A percentile compares a stretch with the other conserved stretches of the same genome.
Evolutionary conservation across 257 asterid genomes (phyloP).

Genomic region (Solanum tarijense): DNA sequence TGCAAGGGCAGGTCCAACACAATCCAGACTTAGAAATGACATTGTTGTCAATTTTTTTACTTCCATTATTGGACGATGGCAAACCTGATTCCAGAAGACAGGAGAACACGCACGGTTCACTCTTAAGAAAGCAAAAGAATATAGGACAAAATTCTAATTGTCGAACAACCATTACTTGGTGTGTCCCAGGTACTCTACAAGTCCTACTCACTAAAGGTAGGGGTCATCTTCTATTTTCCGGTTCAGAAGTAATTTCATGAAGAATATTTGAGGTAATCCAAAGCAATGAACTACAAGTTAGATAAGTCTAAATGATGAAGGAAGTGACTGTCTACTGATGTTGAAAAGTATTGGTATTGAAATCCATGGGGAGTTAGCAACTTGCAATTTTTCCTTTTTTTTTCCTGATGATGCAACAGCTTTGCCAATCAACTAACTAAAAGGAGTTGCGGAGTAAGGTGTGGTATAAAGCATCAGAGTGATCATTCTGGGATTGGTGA

Average conservation of each 20-base stretch:
- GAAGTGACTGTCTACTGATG: not conserved
- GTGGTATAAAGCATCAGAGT: not conserved
- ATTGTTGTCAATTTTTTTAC: not conserved
- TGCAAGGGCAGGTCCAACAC: not conserved
- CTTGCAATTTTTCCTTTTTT: not conserved
- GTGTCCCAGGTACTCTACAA: not conserved
- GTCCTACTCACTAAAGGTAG: not conserved
- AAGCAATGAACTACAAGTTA: not conserved
- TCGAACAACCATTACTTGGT: not conserved
- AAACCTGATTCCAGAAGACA: not conserved
- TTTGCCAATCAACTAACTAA: not conserved
- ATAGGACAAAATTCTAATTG: not conserved
- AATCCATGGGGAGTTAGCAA: not conserved
- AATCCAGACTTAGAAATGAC: not conserved
- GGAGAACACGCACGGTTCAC: not conserved
- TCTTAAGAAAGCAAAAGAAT: not conserved
- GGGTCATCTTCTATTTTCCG: not conserved
- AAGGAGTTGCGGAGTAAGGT: not conserved
- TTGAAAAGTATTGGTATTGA: not conserved
- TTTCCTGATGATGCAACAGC: not conserved
- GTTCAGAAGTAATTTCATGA: not conserved
- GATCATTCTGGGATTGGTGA: not conserved
- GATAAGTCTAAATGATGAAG: not conserved
- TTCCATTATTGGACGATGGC: not conserved
- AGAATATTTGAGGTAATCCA: not conserved